Conservation (phyloP, 345 rosid species). For the Noccaea caerulescens region DNA sequence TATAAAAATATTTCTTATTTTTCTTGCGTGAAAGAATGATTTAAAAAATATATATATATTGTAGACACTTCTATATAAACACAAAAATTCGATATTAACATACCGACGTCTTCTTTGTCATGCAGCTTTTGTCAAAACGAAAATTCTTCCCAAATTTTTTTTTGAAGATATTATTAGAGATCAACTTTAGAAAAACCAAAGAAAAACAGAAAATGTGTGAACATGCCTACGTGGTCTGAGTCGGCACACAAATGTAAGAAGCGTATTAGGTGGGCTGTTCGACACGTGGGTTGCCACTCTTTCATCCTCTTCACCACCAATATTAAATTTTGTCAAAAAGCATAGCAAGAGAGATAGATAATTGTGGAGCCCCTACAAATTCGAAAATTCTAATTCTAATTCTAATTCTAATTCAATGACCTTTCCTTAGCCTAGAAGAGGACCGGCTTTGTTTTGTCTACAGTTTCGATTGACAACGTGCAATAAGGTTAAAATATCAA, state of each 20-base stretch:
- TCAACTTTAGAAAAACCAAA: too few relatives aligned
- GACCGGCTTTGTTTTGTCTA: not conserved
- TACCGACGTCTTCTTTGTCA: too few relatives aligned
- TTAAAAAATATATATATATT: too few relatives aligned
- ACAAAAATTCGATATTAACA: too few relatives aligned
- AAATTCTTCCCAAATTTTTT: too few relatives aligned
- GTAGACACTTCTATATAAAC: too few relatives aligned
- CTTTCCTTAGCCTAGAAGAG: not conserved
- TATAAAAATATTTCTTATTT: too few relatives aligned
- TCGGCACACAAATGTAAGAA: conserved; percentile 29
- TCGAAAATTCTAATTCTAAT: too few relatives aligned
- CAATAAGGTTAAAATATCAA: not conserved
- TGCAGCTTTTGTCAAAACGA: too few relatives aligned
- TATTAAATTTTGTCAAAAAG: not conserved
- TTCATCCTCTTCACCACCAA: conserved; percentile 33
- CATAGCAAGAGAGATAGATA: not conserved
- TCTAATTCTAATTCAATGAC: not conserved
- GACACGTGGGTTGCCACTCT: conserved; percentile 42
- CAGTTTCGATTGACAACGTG: not conserved
- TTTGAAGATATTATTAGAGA: too few relatives aligned
- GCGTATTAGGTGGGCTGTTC: conserved; percentile 14
- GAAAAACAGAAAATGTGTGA: too few relatives aligned
- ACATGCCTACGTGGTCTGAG: not conserved
- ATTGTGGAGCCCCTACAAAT: conserved; percentile 30
- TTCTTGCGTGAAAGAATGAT: too few relatives aligned